Evolutionary conservation across 2,329 filamentous ascomycete genomes (phyloP).

Genomic region (Verticillium nubilum): DNA sequence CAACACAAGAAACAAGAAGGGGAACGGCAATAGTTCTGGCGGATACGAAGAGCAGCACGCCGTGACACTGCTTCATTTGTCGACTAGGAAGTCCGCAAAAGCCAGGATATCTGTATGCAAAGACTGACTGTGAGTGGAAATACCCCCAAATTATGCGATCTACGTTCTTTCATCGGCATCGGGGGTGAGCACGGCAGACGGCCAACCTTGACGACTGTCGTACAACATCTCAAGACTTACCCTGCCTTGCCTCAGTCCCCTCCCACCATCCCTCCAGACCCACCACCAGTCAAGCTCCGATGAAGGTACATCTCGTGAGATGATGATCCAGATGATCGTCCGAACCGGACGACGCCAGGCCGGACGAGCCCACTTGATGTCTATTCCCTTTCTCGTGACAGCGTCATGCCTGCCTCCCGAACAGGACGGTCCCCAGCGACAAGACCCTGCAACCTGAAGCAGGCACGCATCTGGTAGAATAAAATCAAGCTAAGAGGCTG

Average conservation of each 20-base stretch:
- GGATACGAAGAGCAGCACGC: neutral
- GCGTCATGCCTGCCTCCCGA: neutral
- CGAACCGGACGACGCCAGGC: neutral
- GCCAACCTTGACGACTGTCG: neutral
- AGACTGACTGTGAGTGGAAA: neutral
- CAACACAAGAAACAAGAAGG: neutral
- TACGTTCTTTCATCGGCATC: neutral
- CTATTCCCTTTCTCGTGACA: neutral
- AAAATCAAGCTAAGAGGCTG: neutral
- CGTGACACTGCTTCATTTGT: slow-evolving; percentile 52
- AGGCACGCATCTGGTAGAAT: neutral
- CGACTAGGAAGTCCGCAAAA: slow-evolving; percentile 55
- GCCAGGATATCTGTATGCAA: slow-evolving; percentile 21
- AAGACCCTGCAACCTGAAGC: neutral
- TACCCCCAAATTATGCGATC: neutral
- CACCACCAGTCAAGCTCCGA: neutral
- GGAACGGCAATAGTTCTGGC: neutral
- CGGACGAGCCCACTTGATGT: neutral
- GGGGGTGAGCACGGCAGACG: neutral
- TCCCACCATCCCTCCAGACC: neutral
- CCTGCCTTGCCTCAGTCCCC: neutral
- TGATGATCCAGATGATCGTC: neutral
- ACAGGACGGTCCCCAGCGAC: neutral
- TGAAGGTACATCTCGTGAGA: neutral
- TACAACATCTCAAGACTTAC: neutral